Conservation (phyloP, 805 yeast genomes). For the Zygoascus bituminiphila region DNA sequence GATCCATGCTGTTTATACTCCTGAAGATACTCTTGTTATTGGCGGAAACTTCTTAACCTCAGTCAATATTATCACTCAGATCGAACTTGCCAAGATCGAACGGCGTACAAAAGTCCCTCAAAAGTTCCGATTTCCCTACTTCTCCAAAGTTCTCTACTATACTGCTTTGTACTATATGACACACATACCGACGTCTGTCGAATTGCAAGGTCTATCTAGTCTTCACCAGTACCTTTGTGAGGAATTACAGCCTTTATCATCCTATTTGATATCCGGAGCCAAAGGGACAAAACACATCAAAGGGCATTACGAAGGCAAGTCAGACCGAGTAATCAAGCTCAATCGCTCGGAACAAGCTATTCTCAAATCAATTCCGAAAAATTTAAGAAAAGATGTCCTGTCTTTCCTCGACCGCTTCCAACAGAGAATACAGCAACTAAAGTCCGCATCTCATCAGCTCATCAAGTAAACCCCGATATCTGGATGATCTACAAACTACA, state of each 20-base stretch:
- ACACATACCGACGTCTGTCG: neutral
- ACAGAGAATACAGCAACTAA: neutral
- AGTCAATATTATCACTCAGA: slow-evolving; percentile 53
- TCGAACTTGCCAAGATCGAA: slow-evolving; percentile 56
- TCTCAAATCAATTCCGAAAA: neutral
- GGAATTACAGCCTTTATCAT: neutral
- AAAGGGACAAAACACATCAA: neutral
- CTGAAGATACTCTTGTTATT: slow-evolving; percentile 67
- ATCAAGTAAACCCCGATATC: too few species aligned
- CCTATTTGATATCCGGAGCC: neutral
- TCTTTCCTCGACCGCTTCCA: neutral
- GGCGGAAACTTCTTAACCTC: slow-evolving; percentile 83
- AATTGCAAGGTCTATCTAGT: slow-evolving; percentile 4
- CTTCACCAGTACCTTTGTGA: slow-evolving; percentile 9
- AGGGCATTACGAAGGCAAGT: too few species aligned
- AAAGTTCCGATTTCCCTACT: slow-evolving; percentile 71
- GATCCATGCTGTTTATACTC: slow-evolving; percentile 87
- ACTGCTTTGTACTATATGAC: slow-evolving; percentile 39
- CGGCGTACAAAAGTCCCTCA: slow-evolving; percentile 60
- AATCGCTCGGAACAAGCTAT: neutral
- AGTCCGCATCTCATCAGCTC: too few species aligned
- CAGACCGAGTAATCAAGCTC: neutral
- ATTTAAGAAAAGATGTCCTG: neutral
- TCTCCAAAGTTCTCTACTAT: slow-evolving; percentile 62
- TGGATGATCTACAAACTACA: too few species aligned